phyloP scores from a whole-genome alignment of 352 stramenopile species.

The Peronospora farinosa region DNA sequence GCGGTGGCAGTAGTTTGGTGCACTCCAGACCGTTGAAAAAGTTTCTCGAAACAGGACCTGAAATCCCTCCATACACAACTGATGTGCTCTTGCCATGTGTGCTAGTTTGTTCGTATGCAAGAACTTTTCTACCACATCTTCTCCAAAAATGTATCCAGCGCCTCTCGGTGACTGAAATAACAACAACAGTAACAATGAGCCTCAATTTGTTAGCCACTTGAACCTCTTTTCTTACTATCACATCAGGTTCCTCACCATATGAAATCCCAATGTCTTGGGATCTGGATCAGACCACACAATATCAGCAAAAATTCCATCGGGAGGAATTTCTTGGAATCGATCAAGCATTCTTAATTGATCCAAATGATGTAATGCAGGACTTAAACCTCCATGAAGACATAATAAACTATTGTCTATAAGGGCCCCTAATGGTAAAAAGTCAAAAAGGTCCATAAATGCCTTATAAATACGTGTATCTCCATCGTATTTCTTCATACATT shows the following conservation, averaged over 20 bases:
- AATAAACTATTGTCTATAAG: constrained; percentile 59
- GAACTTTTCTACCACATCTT: constrained; percentile 81
- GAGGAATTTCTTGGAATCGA: constrained; percentile 73
- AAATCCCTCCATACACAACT: constrained; percentile 83
- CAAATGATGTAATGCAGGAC: constrained; percentile 70
- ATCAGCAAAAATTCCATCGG: constrained; percentile 71
- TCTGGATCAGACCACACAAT: constrained; percentile 84
- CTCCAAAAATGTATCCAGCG: constrained; percentile 84
- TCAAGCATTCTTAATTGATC: constrained; percentile 91
- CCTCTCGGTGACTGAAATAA: constrained; percentile 70
- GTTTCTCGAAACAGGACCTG: constrained; percentile 72
- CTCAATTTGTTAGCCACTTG: constrained; percentile 29
- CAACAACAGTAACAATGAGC: constrained; percentile 19
- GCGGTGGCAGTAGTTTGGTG: constrained; percentile 86
- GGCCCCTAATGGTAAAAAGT: constrained; percentile 79
- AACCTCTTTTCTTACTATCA: constrained; percentile 37
- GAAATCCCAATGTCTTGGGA: constrained; percentile 78
- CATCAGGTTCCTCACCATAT: constrained; percentile 37
- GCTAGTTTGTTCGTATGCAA: constrained; percentile 72
- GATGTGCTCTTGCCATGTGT: constrained; percentile 77
- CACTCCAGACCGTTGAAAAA: constrained; percentile 80
- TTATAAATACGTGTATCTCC: constrained; percentile 68
- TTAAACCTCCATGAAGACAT: constrained; percentile 62
- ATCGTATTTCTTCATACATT: constrained; percentile 84
- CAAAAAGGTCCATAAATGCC: constrained; percentile 73